phyloP scores from a whole-genome alignment of 352 stramenopile genomes.

The Poterioochromonas sp. region DNA sequence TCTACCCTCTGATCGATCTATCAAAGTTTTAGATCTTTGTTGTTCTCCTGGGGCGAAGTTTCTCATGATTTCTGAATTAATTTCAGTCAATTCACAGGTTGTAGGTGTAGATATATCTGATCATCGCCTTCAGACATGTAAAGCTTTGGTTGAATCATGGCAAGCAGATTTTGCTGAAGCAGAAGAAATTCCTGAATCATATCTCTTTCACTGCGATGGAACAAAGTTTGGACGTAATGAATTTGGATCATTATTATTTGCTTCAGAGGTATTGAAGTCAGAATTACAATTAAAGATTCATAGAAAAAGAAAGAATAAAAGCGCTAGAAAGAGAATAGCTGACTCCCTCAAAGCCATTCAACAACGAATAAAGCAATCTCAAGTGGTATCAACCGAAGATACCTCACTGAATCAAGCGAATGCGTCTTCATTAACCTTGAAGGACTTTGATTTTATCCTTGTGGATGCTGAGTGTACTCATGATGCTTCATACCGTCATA shows the following conservation, averaged over 20 bases:
- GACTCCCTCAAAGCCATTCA: background rate
- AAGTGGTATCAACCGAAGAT: background rate
- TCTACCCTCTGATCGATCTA: background rate
- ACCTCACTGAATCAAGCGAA: background rate
- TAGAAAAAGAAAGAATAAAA: background rate
- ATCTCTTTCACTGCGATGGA: background rate
- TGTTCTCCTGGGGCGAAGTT: conserved; percentile 15
- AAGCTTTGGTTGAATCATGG: background rate
- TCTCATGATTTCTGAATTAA: background rate
- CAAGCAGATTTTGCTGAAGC: too few relatives aligned
- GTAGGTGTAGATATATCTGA: conserved; percentile 16
- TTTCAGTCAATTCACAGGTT: background rate
- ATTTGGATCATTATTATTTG: background rate
- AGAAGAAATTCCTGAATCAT: too few relatives aligned
- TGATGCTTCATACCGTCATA: conserved; percentile 28
- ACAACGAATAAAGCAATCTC: background rate
- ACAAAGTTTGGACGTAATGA: background rate
- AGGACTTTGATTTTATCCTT: background rate
- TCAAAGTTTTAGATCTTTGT: conserved; percentile 15
- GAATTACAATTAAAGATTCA: background rate
- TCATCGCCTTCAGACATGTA: background rate
- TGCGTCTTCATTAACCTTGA: background rate
- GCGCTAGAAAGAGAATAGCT: too few relatives aligned
- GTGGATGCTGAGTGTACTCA: conserved; percentile 30
- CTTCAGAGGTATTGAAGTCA: background rate